Evolutionary conservation across 2,329 filamentous ascomycete genomes (phyloP).

Genomic region (Fusarium oligoseptatum): DNA sequence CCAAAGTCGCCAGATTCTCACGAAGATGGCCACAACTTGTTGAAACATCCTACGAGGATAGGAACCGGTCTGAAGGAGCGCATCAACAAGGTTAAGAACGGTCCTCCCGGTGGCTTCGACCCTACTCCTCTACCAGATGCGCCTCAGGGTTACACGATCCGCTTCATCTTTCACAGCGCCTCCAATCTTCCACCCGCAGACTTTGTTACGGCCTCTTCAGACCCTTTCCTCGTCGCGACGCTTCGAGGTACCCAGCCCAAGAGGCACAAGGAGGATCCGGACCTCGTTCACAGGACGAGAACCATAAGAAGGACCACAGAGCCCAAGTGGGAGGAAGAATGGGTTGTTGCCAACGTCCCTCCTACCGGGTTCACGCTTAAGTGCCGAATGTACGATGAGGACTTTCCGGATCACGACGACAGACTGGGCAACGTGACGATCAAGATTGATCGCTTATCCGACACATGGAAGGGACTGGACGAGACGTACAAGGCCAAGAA

Average conservation of each 20-base stretch:
- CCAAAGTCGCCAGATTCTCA: slow-evolving; percentile 9
- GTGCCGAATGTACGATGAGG: slow-evolving; percentile 90
- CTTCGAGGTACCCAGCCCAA: slow-evolving; percentile 77
- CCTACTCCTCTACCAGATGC: slow-evolving; percentile 80
- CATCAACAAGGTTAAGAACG: slow-evolving; percentile 45
- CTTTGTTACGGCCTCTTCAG: slow-evolving; percentile 80
- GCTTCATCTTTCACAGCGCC: slow-evolving; percentile 86
- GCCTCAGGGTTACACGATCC: slow-evolving; percentile 84
- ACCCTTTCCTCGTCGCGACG: slow-evolving; percentile 86
- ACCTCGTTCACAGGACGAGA: slow-evolving; percentile 78
- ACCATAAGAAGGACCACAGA: slow-evolving; percentile 80
- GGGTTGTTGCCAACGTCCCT: slow-evolving; percentile 90
- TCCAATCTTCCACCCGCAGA: slow-evolving; percentile 87
- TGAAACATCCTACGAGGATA: slow-evolving; percentile 19
- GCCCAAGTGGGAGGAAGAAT: slow-evolving; percentile 86
- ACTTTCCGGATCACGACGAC: slow-evolving; percentile 87
- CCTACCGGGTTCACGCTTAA: slow-evolving; percentile 85
- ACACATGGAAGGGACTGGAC: slow-evolving; percentile 76
- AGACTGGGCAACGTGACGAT: slow-evolving; percentile 88
- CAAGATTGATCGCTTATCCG: slow-evolving; percentile 68
- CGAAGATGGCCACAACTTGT: slow-evolving; percentile 25
- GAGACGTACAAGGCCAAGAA: slow-evolving; percentile 81
- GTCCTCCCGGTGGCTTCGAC: slow-evolving; percentile 83
- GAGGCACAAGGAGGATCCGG: slow-evolving; percentile 88
- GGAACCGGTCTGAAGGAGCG: slow-evolving; percentile 43